Conservation (phyloP, 441 rosid species). For the Adansonia gregorii region DNA sequence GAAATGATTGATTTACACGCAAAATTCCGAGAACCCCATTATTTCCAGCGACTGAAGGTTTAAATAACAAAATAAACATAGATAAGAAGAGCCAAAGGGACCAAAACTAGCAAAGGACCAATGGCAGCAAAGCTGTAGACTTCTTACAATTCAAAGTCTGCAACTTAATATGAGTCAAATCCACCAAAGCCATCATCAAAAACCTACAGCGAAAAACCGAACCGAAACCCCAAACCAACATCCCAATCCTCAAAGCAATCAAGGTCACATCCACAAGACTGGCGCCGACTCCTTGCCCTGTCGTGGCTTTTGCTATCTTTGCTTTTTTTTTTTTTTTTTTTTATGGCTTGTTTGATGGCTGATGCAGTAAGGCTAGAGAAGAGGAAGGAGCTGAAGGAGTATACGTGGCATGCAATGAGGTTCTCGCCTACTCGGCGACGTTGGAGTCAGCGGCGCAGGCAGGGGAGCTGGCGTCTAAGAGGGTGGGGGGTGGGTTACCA, state of each 20-base stretch:
- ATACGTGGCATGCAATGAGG: conserved; percentile 72
- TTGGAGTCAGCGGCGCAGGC: conserved; percentile 38
- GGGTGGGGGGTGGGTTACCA: conserved; percentile 46
- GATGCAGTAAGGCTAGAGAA: conserved; percentile 83
- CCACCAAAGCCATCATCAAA: conserved; percentile 72
- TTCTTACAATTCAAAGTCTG: conserved; percentile 64
- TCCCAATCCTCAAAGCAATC: conserved; percentile 55
- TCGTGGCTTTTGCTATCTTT: conserved; percentile 29
- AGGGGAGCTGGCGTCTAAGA: conserved; percentile 23
- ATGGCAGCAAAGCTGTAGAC: conserved; percentile 61
- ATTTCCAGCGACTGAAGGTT: conserved; percentile 50
- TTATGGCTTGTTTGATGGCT: conserved; percentile 71
- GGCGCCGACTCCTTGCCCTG: conserved; percentile 30
- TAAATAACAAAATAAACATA: conserved; percentile 62
- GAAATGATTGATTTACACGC: neutral
- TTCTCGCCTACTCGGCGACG: conserved; percentile 42
- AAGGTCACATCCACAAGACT: conserved; percentile 52
- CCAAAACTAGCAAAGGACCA: conserved; percentile 64
- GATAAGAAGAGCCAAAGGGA: conserved; percentile 61
- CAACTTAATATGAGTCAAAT: conserved; percentile 78
- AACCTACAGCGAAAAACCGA: conserved; percentile 80
- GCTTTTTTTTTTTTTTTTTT: conserved; percentile 23
- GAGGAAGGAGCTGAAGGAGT: conserved; percentile 82
- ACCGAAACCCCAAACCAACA: conserved; percentile 57
- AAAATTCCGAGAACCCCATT: too few relatives aligned